A percentile compares a stretch with the other conserved stretches of the same genome.
These are phyloP conservation scores for Chlorophyllum brunneum DNA, from an alignment of 768 basidiomycete species.

Conservation along the genomic window DNA sequence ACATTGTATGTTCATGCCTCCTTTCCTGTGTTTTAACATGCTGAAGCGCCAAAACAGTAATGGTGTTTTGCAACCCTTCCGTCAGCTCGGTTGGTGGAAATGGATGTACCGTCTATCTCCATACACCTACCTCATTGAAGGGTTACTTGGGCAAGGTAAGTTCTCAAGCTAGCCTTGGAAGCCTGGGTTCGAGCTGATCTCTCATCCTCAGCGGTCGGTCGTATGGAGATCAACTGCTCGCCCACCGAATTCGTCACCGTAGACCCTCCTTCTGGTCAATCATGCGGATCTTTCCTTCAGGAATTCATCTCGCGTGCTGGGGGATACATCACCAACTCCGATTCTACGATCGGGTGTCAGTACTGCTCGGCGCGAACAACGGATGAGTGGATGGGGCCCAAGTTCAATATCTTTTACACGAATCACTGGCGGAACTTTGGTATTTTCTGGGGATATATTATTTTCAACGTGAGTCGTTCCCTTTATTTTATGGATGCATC, in stretches of 20 bases:
- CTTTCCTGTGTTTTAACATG: background rate
- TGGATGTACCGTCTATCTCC: constrained; percentile 67
- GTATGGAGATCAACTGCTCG: constrained; percentile 49
- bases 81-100: constrained; percentile 61
- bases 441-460: constrained; percentile 44
- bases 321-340: constrained; percentile 56
- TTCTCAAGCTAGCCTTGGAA: constrained; percentile 10
- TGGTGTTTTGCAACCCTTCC: constrained; percentile 65
- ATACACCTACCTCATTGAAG: constrained; percentile 50
- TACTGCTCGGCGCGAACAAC: constrained; percentile 55
- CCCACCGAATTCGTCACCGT: constrained; percentile 59
- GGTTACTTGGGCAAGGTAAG: constrained; percentile 43
- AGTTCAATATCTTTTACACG: constrained; percentile 61
- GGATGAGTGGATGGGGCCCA: constrained; percentile 47
- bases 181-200: constrained; percentile 24
- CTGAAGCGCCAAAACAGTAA: constrained; percentile 33
- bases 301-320: constrained; percentile 47
- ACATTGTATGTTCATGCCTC: constrained; percentile 44
- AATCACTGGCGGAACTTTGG: constrained; percentile 51
- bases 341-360: constrained; percentile 45
- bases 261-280: constrained; percentile 53
- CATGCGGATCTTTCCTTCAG: constrained; percentile 49
- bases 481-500: background rate
- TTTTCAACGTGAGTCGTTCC: constrained; percentile 37
- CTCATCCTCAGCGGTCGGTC: constrained; percentile 43